A percentile compares a stretch with the other conserved stretches of the same genome.
Evolutionary conservation across 768 basidiomycete species (phyloP).

Genomic region (Boletus rubropictus): DNA sequence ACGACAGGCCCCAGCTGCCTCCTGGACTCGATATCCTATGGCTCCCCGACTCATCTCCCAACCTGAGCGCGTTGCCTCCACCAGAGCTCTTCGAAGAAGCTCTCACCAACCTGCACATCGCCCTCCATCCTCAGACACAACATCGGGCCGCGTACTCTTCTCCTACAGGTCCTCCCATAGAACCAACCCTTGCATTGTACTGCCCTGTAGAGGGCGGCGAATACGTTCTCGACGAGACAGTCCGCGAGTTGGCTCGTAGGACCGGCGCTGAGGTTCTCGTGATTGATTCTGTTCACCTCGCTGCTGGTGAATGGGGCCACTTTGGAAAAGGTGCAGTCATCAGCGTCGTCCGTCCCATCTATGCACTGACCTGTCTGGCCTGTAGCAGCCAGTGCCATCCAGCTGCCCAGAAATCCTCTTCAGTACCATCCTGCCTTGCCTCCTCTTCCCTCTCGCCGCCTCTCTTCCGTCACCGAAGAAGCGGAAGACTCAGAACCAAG

Average conservation of each 20-base stretch:
- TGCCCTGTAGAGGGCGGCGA: slow-evolving; percentile 82
- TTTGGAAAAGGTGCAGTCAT: slow-evolving; percentile 65
- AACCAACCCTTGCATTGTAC: slow-evolving; percentile 81
- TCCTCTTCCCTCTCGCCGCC: slow-evolving; percentile 25
- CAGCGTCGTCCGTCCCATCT: not conserved
- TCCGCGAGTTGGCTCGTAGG: slow-evolving; percentile 67
- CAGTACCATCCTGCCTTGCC: slow-evolving; percentile 46
- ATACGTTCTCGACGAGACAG: slow-evolving; percentile 73
- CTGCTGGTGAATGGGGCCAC: slow-evolving; percentile 81
- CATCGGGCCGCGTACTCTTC: slow-evolving; percentile 61
- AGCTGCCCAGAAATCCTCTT: slow-evolving; percentile 69
- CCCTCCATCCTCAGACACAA: slow-evolving; percentile 78
- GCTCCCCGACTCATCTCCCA: slow-evolving; percentile 38
- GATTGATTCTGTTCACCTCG: slow-evolving; percentile 77
- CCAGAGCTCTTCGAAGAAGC: slow-evolving; percentile 72
- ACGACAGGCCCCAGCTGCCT: slow-evolving; percentile 45
- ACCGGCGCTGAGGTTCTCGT: slow-evolving; percentile 78
- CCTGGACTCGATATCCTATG: slow-evolving; percentile 59
- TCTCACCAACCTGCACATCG: slow-evolving; percentile 67
- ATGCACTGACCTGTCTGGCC: slow-evolving; percentile 5
- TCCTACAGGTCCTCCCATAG: slow-evolving; percentile 47
- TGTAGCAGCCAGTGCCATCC: slow-evolving; percentile 62
- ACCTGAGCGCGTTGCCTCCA: slow-evolving; percentile 48
- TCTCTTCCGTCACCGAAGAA: slow-evolving; percentile 31
- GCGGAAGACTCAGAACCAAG: slow-evolving; percentile 47